Evolutionary conservation across 768 basidiomycete species (phyloP).

Genomic region (Podaxis sp.): DNA sequence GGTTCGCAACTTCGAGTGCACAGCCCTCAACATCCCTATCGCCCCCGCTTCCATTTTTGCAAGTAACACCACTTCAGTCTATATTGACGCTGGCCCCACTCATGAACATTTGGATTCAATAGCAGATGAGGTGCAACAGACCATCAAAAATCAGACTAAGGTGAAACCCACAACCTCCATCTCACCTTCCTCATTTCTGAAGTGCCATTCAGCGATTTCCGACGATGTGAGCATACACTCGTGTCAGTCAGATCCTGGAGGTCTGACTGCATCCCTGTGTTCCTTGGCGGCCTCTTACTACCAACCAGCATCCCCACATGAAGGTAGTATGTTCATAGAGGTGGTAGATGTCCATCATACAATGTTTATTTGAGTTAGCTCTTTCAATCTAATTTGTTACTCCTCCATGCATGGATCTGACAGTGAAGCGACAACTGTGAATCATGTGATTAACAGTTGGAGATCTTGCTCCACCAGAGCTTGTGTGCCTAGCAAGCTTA

Average conservation of each 20-base stretch:
- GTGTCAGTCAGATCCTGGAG: constrained; percentile 51
- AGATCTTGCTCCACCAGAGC: no score
- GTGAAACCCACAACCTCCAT: constrained; percentile 34
- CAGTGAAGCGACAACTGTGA: no score
- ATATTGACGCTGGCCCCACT: constrained; percentile 24
- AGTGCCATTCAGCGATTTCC: constrained; percentile 54
- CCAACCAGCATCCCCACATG: constrained; percentile 48
- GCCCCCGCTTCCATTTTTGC: no score
- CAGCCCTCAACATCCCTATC: no score
- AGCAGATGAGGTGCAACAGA: constrained; percentile 76
- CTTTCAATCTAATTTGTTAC: no score
- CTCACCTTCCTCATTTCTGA: constrained; percentile 42
- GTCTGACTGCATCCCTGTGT: constrained; percentile 46
- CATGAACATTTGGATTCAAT: constrained; percentile 76
- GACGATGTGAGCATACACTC: constrained; percentile 56
- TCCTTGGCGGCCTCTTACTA: constrained; percentile 50
- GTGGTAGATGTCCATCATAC: no score
- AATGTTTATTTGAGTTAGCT: no score
- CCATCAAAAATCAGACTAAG: constrained; percentile 59
- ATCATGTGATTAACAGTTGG: no score
- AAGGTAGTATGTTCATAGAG: constrained; percentile 21
- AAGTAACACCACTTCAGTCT: no score
- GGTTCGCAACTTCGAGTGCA: no score
- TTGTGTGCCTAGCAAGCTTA: no score
- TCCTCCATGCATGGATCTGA: no score